These are phyloP conservation scores for Pleochaeta shiraiana DNA, from an alignment of 2,329 filamentous ascomycete species.

Conservation along the genomic window DNA sequence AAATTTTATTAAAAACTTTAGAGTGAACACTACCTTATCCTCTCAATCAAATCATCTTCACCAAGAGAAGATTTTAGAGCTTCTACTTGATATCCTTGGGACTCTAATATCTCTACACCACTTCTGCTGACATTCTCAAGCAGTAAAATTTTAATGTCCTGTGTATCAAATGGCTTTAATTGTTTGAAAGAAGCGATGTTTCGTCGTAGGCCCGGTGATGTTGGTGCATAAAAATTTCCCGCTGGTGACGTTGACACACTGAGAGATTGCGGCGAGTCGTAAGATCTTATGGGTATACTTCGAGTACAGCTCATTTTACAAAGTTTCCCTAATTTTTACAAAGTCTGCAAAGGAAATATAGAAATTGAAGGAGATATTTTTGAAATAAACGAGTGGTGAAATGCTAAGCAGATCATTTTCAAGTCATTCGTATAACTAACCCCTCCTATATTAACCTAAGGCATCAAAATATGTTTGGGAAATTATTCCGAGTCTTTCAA, in stretches of 20 bases:
- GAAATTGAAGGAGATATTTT: no score
- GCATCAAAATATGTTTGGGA: no score
- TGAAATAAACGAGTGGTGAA: no score
- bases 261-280: neutral
- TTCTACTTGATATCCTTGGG: slow-evolving; percentile 93
- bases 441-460: no score
- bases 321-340: no score
- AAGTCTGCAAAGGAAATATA: no score
- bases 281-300: neutral
- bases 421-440: no score
- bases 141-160: slow-evolving; percentile 90
- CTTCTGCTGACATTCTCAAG: slow-evolving; percentile 92
- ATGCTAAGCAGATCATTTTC: no score
- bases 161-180: slow-evolving; percentile 85
- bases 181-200: slow-evolving; percentile 38
- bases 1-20: slow-evolving; percentile 12
- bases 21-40: slow-evolving; percentile 51
- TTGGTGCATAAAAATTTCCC: neutral
- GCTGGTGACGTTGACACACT: neutral
- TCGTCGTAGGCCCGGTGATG: slow-evolving; percentile 18
- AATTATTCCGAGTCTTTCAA: no score
- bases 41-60: slow-evolving; percentile 88
- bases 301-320: no score
- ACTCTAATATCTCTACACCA: slow-evolving; percentile 58
- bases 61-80: slow-evolving; percentile 70